phyloP scores from a whole-genome alignment of 2,329 filamentous ascomycete genomes.

The Alternaria dauci region DNA sequence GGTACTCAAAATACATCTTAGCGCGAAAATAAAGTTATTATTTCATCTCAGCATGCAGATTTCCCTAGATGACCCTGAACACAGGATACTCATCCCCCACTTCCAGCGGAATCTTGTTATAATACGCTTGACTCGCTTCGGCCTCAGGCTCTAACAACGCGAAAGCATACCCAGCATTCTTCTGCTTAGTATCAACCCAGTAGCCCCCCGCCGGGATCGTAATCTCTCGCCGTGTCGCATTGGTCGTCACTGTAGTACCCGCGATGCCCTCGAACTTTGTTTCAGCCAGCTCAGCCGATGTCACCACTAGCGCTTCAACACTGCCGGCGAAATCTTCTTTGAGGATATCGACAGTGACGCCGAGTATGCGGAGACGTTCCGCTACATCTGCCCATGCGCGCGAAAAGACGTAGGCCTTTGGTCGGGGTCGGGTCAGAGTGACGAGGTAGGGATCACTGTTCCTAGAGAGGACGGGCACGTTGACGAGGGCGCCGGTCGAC shows the following conservation, averaged over 20 bases:
- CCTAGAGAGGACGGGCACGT: conserved; percentile 6
- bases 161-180: not conserved
- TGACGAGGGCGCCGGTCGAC: not conserved
- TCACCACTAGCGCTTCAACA: conserved; percentile 32
- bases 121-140: not conserved
- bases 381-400: conserved; percentile 31
- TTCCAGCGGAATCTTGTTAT: not conserved
- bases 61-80: not conserved
- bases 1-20: not conserved
- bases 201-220: not conserved
- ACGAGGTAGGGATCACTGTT: conserved; percentile 26
- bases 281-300: conserved; percentile 14
- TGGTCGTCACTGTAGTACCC: not conserved
- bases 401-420: conserved; percentile 36
- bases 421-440: conserved; percentile 27
- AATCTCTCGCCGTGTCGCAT: not conserved
- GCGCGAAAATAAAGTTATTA: not conserved
- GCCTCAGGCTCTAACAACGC: not conserved
- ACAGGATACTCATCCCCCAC: not conserved
- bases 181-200: not conserved
- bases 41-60: too few species aligned
- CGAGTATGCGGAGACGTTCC: conserved; percentile 28
- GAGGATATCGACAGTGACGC: conserved; percentile 31
- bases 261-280: not conserved
- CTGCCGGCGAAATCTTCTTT: conserved; percentile 24